Percentiles rank a stretch among this genome's conserved stretches.
Evolutionary conservation across 2,329 filamentous ascomycete genomes (phyloP).

Genomic region (Arthrobotrys sinensis): DNA sequence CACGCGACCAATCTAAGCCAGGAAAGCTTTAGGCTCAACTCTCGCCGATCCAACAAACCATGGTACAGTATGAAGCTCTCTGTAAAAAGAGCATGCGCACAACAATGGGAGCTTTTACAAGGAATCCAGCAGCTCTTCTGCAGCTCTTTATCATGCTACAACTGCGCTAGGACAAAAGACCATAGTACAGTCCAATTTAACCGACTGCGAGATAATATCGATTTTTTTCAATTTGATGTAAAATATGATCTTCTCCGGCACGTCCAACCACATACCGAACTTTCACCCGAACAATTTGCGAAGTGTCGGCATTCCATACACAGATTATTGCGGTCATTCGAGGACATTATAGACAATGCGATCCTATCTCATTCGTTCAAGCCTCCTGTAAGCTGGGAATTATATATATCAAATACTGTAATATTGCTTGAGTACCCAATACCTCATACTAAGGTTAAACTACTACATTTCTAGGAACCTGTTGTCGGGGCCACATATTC

Average conservation of each 20-base stretch:
- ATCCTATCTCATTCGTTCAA: not conserved
- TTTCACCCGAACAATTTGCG: not conserved
- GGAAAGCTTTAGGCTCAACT: too few relatives aligned
- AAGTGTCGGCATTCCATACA: conserved; percentile 13
- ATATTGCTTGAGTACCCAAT: too few relatives aligned
- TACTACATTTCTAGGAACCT: too few relatives aligned
- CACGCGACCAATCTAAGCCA: too few relatives aligned
- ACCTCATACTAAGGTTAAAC: too few relatives aligned
- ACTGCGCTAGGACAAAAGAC: not conserved
- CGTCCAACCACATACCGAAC: conserved; percentile 18
- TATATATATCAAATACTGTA: too few relatives aligned
- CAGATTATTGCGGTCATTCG: conserved; percentile 4
- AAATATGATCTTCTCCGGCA: not conserved
- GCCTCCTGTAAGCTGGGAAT: not conserved
- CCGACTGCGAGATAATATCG: conserved; percentile 14
- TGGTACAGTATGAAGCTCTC: conserved; percentile 18
- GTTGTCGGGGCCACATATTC: too few relatives aligned
- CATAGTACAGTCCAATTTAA: not conserved
- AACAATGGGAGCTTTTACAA: conserved; percentile 28
- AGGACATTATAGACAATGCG: conserved; percentile 4
- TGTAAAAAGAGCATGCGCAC: not conserved
- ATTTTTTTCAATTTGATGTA: conserved; percentile 27
- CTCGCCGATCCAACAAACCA: too few relatives aligned
- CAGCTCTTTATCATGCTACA: conserved; percentile 19
- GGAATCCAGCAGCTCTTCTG: conserved; percentile 18